Percentiles rank a stretch among this genome's conserved stretches.
Conservation (phyloP, 345 rosid species). For the Aethionema arabicum region DNA sequence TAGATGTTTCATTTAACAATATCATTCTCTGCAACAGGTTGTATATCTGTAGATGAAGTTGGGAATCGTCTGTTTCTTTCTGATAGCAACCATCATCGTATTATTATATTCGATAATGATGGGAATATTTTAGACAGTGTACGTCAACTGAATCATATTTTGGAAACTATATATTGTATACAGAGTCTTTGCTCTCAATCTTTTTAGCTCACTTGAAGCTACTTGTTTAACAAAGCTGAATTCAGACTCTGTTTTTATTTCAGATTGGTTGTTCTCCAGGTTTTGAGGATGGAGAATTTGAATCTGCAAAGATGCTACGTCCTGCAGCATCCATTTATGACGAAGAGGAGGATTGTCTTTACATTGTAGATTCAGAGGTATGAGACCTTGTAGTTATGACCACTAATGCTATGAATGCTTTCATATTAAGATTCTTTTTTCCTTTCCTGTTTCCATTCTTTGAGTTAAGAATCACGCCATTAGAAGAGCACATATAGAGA, state of each 20-base stretch:
- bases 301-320: conserved; percentile 74
- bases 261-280: conserved; percentile 99
- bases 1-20: background rate
- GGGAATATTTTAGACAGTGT: conserved; percentile 85
- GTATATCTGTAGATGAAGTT: conserved; percentile 74
- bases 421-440: conserved; percentile 14
- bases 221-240: conserved; percentile 29
- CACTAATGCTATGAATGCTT: conserved; percentile 7
- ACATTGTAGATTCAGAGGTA: conserved; percentile 94
- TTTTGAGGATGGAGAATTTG: conserved; percentile 96
- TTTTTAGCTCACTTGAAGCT: background rate
- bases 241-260: conserved; percentile 43
- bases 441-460: conserved; percentile 16
- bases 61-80: conserved; percentile 70
- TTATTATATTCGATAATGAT: conserved; percentile 50
- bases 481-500: conserved; percentile 79
- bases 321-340: conserved; percentile 79
- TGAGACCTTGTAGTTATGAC: conserved; percentile 23
- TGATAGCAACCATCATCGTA: conserved; percentile 94
- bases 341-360: conserved; percentile 69
- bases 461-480: conserved; percentile 78
- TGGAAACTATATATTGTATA: background rate
- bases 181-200: background rate
- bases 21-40: conserved; percentile 45
- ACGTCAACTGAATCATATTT: conserved; percentile 38